Conservation (phyloP, 2,329 filamentous ascomycete genomes). For the Endoconidiophora polonica region DNA sequence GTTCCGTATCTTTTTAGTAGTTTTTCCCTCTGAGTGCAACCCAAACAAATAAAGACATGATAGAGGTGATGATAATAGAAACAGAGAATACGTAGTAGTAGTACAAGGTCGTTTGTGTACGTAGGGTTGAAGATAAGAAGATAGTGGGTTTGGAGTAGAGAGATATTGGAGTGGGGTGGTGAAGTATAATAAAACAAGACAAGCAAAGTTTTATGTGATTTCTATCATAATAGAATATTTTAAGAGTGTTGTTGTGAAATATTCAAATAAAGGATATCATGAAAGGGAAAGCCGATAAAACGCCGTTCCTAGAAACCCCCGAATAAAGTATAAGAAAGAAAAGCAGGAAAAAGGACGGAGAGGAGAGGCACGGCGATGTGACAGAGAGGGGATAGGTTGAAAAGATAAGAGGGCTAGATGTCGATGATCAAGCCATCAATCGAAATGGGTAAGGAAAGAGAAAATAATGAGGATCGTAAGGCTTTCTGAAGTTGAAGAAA, state of each 20-base stretch:
- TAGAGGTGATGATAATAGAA: too few species aligned
- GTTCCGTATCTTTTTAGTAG: too few species aligned
- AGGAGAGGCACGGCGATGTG: neutral
- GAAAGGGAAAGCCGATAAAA: neutral
- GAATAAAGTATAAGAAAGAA: neutral
- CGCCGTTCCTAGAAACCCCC: neutral
- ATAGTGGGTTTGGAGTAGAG: neutral
- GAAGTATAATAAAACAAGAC: neutral
- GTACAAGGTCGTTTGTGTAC: too few species aligned
- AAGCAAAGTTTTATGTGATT: too few species aligned
- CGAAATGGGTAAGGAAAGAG: neutral
- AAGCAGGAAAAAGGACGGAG: neutral
- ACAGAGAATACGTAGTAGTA: too few species aligned
- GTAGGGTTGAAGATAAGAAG: too few species aligned
- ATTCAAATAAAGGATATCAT: neutral
- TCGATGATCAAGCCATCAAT: neutral
- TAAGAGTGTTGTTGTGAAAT: too few species aligned
- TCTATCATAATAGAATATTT: too few species aligned
- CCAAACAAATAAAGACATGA: too few species aligned
- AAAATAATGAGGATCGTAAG: constrained; percentile 3
- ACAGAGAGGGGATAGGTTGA: neutral
- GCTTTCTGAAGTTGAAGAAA: constrained; percentile 23
- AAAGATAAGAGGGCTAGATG: neutral
- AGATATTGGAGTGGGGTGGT: neutral
- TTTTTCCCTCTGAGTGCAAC: too few species aligned